A percentile compares a stretch with the other conserved stretches of the same genome.
These are phyloP conservation scores for Ophiostoma sp. DNA, from an alignment of 2,329 filamentous ascomycete species.

Conservation along the genomic window DNA sequence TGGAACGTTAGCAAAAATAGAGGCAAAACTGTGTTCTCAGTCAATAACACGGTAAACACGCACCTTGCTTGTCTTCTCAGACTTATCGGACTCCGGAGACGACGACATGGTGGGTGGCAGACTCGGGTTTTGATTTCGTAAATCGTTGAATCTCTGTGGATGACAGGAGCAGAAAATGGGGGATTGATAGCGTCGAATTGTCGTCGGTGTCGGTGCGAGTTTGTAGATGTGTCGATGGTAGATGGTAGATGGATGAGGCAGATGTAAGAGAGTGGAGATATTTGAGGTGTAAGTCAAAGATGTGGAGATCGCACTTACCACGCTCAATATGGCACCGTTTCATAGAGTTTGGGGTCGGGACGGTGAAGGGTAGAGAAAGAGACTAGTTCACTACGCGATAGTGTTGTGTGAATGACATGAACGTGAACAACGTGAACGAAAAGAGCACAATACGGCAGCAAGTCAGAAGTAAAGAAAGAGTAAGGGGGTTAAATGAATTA, in stretches of 20 bases:
- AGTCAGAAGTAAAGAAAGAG: neutral
- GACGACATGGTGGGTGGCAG: neutral
- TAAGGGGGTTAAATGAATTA: neutral
- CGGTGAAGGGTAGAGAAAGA: neutral
- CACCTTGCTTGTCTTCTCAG: slow-evolving; percentile 24
- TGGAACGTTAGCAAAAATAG: neutral
- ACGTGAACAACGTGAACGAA: neutral
- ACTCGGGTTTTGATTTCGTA: neutral
- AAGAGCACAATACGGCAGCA: neutral
- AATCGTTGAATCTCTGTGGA: neutral
- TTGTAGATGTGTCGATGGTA: neutral
- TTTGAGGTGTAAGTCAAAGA: neutral
- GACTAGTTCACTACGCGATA: neutral
- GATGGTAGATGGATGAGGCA: neutral
- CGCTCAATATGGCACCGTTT: neutral
- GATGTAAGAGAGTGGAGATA: neutral
- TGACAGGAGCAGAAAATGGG: no score
- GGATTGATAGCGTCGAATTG: neutral
- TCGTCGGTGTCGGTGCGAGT: no score
- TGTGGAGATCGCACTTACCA: neutral
- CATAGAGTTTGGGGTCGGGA: neutral
- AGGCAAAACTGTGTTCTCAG: neutral
- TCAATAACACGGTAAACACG: neutral
- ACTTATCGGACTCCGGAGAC: neutral
- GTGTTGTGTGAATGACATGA: neutral